Evolutionary conservation across 169 alveolate genomes (phyloP), one percentile per base, ranked within the genome.

Genomic region (Besnoitia besnoiti): DNA sequence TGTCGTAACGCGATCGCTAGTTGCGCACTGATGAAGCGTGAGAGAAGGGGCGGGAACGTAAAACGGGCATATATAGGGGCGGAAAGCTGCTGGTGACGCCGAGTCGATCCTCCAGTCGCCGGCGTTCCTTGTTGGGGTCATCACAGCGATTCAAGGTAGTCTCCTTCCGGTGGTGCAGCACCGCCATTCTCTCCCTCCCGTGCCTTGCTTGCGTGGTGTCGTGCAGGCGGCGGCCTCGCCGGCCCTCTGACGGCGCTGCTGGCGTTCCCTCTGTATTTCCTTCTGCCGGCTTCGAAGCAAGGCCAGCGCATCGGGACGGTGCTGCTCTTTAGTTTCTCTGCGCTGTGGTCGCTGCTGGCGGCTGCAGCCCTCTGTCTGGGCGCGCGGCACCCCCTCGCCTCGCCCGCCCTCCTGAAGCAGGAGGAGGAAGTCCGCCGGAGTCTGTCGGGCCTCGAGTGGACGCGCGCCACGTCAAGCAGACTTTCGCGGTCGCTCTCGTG

Each of bases 191-290:
- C 82, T 30, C 5, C 82, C 21, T 73, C n/a, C 19, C 79, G 5
- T 7, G 14, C 39, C 42, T 62, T 24, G 33, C 19, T 21, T 5
- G 55, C 14, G 55, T 33, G 14, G 5, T 24, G 37, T 62, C 39
- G 37, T 73, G 82, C 46, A 73, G 82, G 90, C 33, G 90, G 90
- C 27, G 90, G 73, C 76, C 90, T 84, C n/a, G 90, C 90, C 14
- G 90, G 90, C n/a, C 90, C 90, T 19, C 30, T 84, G 33, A 50
- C 76, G 24, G 90, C 90, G 12, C 33, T 46, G 14, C 49, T 50
- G 40, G 90, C 90, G 46, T 73, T 73, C n/a, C 82, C 82, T 30
- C 24, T 73, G 24, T 73, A 73, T 42, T 73, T 73, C 21, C n/a
- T 73, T 19, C 44, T 73, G 39, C 82, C 82, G 16, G 46, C 82